Evolutionary conservation across 2,329 filamentous ascomycete genomes (phyloP).

Genomic region (Scedosporium boydii): DNA sequence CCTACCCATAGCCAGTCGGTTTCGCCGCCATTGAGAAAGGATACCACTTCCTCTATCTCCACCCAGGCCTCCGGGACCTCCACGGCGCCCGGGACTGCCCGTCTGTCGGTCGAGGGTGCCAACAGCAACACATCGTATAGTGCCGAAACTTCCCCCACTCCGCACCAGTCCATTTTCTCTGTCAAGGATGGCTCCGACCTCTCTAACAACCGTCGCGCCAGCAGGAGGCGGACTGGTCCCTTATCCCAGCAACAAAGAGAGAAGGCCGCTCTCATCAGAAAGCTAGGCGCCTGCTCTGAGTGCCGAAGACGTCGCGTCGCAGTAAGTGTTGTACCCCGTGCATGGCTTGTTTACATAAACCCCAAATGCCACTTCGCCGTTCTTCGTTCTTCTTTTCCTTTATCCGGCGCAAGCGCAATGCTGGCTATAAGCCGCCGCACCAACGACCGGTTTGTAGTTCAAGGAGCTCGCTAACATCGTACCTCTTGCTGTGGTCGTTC

Average conservation of each 20-base stretch:
- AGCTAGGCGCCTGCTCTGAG: conserved; percentile 47
- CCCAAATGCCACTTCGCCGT: not conserved
- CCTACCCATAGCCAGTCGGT: conserved; percentile 17
- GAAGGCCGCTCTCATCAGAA: conserved; percentile 49
- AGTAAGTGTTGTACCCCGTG: conserved; percentile 30
- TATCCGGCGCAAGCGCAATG: not conserved
- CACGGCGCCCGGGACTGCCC: conserved; percentile 17
- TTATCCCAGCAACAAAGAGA: conserved; percentile 49
- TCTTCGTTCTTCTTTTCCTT: not conserved
- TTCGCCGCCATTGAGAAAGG: conserved; percentile 30
- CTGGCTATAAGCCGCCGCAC: not conserved
- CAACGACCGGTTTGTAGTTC: too few species aligned
- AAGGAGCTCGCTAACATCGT: not conserved
- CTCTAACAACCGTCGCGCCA: conserved; percentile 43
- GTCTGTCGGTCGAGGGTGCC: conserved; percentile 17
- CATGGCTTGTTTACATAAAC: not conserved
- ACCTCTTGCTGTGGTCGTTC: not conserved
- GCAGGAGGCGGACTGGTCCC: conserved; percentile 49
- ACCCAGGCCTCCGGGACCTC: conserved; percentile 37
- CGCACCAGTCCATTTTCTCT: conserved; percentile 43
- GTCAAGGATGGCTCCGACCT: conserved; percentile 45
- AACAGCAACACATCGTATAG: conserved; percentile 13
- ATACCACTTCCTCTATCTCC: conserved; percentile 44
- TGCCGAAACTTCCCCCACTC: conserved; percentile 40
- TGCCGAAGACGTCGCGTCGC: conserved; percentile 48